Percentiles rank a stretch among this genome's conserved stretches.
Evolutionary conservation across 169 alveolate species (phyloP).

Genomic region (Perkinsus olseni): DNA sequence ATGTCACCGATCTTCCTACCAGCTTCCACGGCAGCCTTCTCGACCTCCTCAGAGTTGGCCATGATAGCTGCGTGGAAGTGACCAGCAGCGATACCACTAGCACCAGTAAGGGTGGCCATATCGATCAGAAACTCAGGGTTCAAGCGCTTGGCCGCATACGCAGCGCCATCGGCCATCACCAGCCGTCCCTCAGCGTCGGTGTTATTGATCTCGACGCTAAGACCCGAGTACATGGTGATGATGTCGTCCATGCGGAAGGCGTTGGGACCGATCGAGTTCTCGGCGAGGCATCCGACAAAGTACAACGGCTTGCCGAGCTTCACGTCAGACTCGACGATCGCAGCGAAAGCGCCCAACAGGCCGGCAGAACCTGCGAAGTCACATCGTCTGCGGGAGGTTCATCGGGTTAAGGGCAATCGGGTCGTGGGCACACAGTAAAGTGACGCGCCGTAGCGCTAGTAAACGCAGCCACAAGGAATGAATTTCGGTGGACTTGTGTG

Average conservation of each 20-base stretch:
- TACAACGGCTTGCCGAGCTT: background rate
- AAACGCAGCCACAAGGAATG: background rate
- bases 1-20: background rate
- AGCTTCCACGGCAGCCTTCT: background rate
- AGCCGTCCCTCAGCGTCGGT: slow-evolving; percentile 59
- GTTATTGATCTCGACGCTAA: slow-evolving; percentile 43
- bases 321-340: background rate
- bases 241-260: slow-evolving; percentile 38
- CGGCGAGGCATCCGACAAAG: slow-evolving; percentile 5
- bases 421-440: too few relatives aligned
- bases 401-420: too few relatives aligned
- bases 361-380: background rate
- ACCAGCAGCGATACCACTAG: background rate
- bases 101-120: slow-evolving; percentile 49
- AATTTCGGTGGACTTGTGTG: too few relatives aligned
- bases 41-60: background rate
- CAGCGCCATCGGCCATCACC: slow-evolving; percentile 39
- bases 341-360: background rate
- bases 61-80: background rate
- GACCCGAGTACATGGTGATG: slow-evolving; percentile 37
- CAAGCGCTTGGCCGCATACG: slow-evolving; percentile 30
- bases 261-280: slow-evolving; percentile 2
- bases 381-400: too few relatives aligned
- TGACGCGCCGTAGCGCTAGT: too few relatives aligned
- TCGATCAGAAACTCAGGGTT: slow-evolving; percentile 36